These are phyloP conservation scores for Opeltia flavorubescens DNA, from an alignment of 495 filamentous ascomycete genomes.

Conservation along the genomic window DNA sequence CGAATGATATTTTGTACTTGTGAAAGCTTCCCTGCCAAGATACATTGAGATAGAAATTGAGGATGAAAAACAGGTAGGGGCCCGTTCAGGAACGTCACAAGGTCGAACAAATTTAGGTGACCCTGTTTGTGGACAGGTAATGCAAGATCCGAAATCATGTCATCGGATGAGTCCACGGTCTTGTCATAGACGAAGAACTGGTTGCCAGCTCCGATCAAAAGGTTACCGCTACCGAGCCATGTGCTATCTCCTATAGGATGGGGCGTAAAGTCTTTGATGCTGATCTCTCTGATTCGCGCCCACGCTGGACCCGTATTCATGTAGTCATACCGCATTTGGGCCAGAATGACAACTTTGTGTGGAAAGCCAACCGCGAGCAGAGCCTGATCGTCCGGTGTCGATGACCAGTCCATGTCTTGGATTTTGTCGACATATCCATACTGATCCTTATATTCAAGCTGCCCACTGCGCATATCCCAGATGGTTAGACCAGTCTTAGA, in stretches of 20 bases:
- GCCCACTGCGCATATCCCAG: constrained; percentile 74
- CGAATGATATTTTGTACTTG: constrained; percentile 64
- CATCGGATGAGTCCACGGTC: constrained; percentile 47
- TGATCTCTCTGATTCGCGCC: constrained; percentile 71
- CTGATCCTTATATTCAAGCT: constrained; percentile 66
- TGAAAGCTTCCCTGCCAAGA: constrained; percentile 61
- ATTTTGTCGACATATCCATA: constrained; percentile 64
- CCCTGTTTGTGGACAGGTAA: constrained; percentile 39
- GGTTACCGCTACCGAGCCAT: constrained; percentile 72
- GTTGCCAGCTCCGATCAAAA: constrained; percentile 82
- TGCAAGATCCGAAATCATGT: constrained; percentile 48
- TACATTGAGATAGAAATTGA: constrained; percentile 79
- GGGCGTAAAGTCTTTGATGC: constrained; percentile 67
- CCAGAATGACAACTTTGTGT: constrained; percentile 68
- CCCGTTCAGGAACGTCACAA: constrained; percentile 71
- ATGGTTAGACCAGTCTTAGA: constrained; percentile 68
- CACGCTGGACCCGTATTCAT: constrained; percentile 80
- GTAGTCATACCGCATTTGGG: constrained; percentile 90
- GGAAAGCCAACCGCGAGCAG: constrained; percentile 86
- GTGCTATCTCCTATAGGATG: constrained; percentile 87
- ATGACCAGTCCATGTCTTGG: constrained; percentile 86
- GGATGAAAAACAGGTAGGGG: constrained; percentile 89
- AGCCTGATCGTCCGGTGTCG: constrained; percentile 79
- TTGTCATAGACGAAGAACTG: constrained; percentile 84
- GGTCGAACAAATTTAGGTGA: constrained; percentile 56